These are phyloP conservation scores for Claviceps sp. DNA, from an alignment of 2,329 filamentous ascomycete genomes.

Conservation along the genomic window DNA sequence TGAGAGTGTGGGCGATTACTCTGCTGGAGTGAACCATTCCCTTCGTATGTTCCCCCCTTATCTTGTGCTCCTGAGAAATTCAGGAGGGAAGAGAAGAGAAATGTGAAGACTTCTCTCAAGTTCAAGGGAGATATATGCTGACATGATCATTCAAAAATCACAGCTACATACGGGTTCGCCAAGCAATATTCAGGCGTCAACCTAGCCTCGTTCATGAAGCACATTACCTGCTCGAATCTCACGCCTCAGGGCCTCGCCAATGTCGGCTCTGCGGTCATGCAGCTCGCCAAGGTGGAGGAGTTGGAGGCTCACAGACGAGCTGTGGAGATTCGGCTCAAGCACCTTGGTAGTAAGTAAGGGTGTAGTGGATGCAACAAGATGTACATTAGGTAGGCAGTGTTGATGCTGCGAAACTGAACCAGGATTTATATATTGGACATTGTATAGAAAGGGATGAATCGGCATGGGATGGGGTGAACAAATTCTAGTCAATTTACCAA, in stretches of 20 bases:
- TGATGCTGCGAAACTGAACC: too few relatives aligned
- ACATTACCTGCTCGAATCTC: constrained; percentile 90
- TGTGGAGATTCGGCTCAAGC: constrained; percentile 64
- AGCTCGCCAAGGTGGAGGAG: constrained; percentile 85
- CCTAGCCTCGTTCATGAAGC: constrained; percentile 89
- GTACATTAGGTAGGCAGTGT: too few relatives aligned
- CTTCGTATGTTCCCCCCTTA: constrained; percentile 56
- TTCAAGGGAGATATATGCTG: not conserved
- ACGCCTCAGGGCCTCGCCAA: constrained; percentile 75
- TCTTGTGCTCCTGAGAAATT: not conserved
- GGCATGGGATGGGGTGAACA: too few relatives aligned
- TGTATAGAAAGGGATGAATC: too few relatives aligned
- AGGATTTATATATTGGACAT: too few relatives aligned
- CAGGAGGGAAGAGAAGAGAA: not conserved
- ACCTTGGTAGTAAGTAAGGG: constrained; percentile 18
- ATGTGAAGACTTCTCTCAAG: too few relatives aligned
- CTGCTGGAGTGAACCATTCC: constrained; percentile 93
- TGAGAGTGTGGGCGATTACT: constrained; percentile 96
- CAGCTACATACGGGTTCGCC: constrained; percentile 93
- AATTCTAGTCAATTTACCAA: too few relatives aligned
- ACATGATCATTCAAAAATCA: not conserved
- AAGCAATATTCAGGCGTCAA: constrained; percentile 99
- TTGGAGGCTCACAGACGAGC: constrained; percentile 86
- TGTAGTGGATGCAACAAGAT: not conserved
- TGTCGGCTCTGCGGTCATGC: constrained; percentile 84